Percentiles rank a stretch among this genome's conserved stretches.
Conservation (phyloP, 352 stramenopile species). For the Globisporangium carolinianum region DNA sequence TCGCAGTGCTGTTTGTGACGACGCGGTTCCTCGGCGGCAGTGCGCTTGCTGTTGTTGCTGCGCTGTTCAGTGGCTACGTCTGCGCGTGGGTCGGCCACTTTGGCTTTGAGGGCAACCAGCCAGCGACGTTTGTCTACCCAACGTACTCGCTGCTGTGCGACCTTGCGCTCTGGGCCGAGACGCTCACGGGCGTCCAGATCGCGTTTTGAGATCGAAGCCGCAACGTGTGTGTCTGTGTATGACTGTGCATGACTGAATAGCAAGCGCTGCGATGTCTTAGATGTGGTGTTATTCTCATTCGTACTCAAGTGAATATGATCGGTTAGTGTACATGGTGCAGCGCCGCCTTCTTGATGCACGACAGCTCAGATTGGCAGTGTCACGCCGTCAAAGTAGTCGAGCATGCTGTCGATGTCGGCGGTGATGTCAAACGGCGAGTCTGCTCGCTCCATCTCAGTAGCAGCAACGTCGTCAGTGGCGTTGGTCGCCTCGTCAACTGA, state of each 20-base stretch:
- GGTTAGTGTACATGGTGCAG: background rate
- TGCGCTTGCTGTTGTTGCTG: constrained; percentile 9
- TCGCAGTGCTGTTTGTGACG: constrained; percentile 23
- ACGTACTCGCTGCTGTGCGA: constrained; percentile 57
- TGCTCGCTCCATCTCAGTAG: background rate
- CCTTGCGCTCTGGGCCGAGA: constrained; percentile 47
- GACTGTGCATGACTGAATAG: background rate
- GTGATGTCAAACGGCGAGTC: constrained; percentile 1
- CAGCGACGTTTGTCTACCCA: constrained; percentile 66
- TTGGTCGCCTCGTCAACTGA: background rate
- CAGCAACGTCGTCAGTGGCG: background rate
- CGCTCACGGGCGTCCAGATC: constrained; percentile 27
- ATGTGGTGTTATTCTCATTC: no score
- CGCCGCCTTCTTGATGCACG: no score
- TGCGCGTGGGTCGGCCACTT: constrained; percentile 67
- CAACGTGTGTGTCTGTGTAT: background rate
- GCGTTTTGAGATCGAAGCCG: constrained; percentile 13
- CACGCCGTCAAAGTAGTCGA: constrained; percentile 71
- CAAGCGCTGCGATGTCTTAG: background rate
- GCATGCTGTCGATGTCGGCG: constrained; percentile 60
- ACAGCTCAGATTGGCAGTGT: constrained; percentile 42
- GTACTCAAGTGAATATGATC: no score
- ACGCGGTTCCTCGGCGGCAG: constrained; percentile 30
- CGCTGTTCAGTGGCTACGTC: constrained; percentile 34
- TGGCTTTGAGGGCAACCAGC: constrained; percentile 51